Evolutionary conservation across 495 filamentous ascomycete species (phyloP), one percentile per base, ranked within the genome.

Genomic region (Parathielavia hyrcaniae): DNA sequence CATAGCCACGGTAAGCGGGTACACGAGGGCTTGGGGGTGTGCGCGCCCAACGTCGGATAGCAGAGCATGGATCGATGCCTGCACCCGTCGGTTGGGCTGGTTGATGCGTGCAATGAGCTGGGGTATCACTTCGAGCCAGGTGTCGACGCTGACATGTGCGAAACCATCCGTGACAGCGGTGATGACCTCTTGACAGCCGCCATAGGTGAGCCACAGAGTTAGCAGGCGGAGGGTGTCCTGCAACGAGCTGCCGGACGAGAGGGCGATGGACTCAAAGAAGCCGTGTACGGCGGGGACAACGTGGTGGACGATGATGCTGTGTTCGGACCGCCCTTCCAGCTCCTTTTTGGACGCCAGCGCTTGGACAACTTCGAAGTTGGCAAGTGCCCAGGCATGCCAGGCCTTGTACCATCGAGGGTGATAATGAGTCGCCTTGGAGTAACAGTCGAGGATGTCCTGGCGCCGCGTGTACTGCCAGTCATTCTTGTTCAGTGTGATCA

Each of bases 321-420:
- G 55, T 22, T 70, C 82, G 20, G 81, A 74, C 10, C 77, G 75
- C 35, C 81, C 83, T 16, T 88, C 72, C 47, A 63, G 77, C 48
- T 87, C 84, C 61, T 83, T 86, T 11, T 77, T 76, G 47, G 84
- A 73, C 26, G 81, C 79, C 56, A 92, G 79, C 3, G 86, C 81
- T 54, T 89, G 95, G 26, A 97, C 91, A 41, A 97, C 91, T 70
- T 99, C 92, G 65, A 97, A 99, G 69, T 99, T 99, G 17, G 95
- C 93, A 43, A 97, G 75, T n/a, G 93, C 93, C 93, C 95, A 99
- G 4, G 93, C 85, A 69, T 99, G 93, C 93, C 93, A 99, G 19
- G 93, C 93, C 72, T 97, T 99, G 73, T 99, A 97, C 79, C 91
- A 99, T 54, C 86, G 84, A 46, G 86, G 84, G 61, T 97, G 89